Conservation (phyloP, 2,329 filamentous ascomycete species). For the Neophaeococcomyces aloes region DNA sequence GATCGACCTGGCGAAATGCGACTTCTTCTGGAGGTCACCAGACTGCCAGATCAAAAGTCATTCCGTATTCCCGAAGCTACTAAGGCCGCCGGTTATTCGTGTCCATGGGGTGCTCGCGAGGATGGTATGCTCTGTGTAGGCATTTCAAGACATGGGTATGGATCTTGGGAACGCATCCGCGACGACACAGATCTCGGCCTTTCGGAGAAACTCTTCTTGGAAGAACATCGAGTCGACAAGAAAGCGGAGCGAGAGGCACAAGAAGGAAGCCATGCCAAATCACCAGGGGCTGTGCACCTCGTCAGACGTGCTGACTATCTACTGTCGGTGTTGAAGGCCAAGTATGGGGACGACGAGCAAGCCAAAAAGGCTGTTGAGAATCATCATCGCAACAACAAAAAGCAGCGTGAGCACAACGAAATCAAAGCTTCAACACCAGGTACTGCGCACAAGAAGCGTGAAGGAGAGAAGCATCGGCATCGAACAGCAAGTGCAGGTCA, state of each 20-base stretch:
- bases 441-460: conserved; percentile 33
- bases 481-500: conserved; percentile 32
- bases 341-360: conserved; percentile 57
- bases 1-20: conserved; percentile 84
- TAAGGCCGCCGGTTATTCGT: conserved; percentile 84
- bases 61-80: conserved; percentile 87
- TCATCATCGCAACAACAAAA: conserved; percentile 91
- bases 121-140: conserved; percentile 96
- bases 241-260: conserved; percentile 82
- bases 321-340: conserved; percentile 85
- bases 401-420: conserved; percentile 29
- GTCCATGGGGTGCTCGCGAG: conserved; percentile 82
- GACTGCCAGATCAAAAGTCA: conserved; percentile 55
- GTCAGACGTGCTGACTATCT: conserved; percentile 92
- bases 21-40: conserved; percentile 62
- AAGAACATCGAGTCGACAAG: conserved; percentile 96
- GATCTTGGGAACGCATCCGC: conserved; percentile 87
- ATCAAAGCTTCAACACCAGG: conserved; percentile 33
- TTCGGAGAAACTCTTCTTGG: conserved; percentile 83
- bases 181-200: conserved; percentile 82
- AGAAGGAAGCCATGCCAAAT: conserved; percentile 54
- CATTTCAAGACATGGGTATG: conserved; percentile 87
- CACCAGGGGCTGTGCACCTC: conserved; percentile 92
- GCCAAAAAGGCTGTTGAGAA: conserved; percentile 78
- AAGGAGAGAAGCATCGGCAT: conserved; percentile 32